phyloP scores from a whole-genome alignment of 352 stramenopile genomes.

The Pythium scleroteichum region DNA sequence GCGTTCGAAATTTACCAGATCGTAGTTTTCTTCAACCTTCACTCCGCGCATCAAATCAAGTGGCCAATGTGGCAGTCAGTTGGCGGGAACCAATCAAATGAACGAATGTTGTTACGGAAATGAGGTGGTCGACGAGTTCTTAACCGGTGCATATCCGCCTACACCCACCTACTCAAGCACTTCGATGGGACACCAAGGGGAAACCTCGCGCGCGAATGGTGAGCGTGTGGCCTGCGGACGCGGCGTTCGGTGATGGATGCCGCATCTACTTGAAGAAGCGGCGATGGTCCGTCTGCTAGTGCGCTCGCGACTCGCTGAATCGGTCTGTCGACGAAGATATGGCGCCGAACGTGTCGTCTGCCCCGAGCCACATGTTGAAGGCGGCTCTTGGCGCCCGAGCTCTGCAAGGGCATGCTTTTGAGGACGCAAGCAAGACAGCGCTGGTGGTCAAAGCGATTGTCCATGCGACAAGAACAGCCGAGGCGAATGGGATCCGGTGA shows the following conservation, averaged over 20 bases:
- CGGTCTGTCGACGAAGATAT: background rate
- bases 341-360: too few species aligned
- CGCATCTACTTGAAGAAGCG: background rate
- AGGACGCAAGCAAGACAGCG: too few species aligned
- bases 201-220: too few species aligned
- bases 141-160: conserved; percentile 1
- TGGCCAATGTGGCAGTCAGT: conserved; percentile 11
- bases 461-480: too few species aligned
- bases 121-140: background rate
- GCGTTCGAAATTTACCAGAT: conserved; percentile 9
- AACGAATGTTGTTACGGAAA: background rate
- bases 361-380: too few species aligned
- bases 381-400: too few species aligned
- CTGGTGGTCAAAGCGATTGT: too few species aligned
- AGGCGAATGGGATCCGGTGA: too few species aligned
- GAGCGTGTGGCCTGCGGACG: background rate
- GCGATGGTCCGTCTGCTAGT: background rate
- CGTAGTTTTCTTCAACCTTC: conserved; percentile 24
- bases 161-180: too few species aligned
- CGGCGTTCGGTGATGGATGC: background rate
- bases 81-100: conserved; percentile 11
- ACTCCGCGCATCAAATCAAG: conserved; percentile 1
- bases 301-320: background rate
- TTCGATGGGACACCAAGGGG: too few species aligned
- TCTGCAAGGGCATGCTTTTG: too few species aligned